These are phyloP conservation scores for Stenogyne calaminthoides DNA, from an alignment of 305 asterid species.

Conservation along the genomic window DNA sequence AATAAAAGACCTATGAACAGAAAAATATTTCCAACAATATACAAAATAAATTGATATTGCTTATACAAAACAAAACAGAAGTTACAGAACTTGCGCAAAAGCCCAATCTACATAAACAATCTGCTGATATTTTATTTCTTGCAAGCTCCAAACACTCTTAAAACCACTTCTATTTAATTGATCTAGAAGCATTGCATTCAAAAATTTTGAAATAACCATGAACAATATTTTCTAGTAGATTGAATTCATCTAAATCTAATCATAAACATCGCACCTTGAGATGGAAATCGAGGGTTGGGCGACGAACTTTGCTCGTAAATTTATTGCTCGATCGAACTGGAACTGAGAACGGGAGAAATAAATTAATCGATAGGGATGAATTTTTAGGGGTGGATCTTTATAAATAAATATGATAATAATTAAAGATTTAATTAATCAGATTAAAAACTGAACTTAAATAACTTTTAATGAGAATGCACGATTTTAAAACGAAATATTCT, in stretches of 20 bases:
- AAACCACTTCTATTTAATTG: not conserved
- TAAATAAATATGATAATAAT: too few species aligned
- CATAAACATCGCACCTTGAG: constrained; percentile 11
- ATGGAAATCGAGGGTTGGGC: constrained; percentile 2
- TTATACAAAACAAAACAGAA: too few species aligned
- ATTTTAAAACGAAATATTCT: too few species aligned
- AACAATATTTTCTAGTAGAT: constrained; percentile 1
- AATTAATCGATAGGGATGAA: not conserved
- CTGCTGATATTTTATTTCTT: not conserved
- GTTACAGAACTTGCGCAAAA: too few species aligned
- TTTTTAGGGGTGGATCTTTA: too few species aligned
- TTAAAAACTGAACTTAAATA: too few species aligned
- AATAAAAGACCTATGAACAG: too few species aligned
- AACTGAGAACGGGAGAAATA: not conserved
- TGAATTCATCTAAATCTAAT: not conserved
- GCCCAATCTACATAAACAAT: not conserved
- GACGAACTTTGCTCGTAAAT: not conserved
- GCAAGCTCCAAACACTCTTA: not conserved
- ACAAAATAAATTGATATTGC: too few species aligned
- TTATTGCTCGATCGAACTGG: not conserved
- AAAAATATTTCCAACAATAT: too few species aligned
- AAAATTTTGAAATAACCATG: not conserved
- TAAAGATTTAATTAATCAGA: too few species aligned
- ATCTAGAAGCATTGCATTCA: too few species aligned
- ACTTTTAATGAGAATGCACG: too few species aligned